phyloP scores from a whole-genome alignment of 164 flowering plant genomes.

The Annona cherimola region DNA sequence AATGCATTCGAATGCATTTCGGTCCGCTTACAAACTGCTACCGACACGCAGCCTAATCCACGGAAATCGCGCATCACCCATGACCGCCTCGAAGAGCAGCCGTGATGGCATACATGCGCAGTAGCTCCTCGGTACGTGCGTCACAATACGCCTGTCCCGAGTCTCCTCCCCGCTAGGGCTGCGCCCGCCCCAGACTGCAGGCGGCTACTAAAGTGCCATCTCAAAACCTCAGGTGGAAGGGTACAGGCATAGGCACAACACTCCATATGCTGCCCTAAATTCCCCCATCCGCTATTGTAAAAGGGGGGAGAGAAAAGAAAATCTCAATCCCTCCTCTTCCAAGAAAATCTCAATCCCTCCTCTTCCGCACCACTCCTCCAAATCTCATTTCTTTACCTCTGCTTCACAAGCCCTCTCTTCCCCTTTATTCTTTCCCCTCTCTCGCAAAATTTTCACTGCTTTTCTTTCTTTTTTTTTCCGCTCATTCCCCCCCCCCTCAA shows the following conservation, averaged over 20 bases:
- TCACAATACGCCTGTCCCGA: too few species aligned
- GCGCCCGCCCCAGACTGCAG: neutral
- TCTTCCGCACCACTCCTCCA: neutral
- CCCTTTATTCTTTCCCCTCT: neutral
- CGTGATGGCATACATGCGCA: too few species aligned
- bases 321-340: too few species aligned
- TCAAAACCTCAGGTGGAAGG: neutral
- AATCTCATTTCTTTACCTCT: constrained; percentile 1
- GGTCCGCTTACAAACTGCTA: too few species aligned
- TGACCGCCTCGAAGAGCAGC: too few species aligned
- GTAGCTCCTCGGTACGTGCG: too few species aligned
- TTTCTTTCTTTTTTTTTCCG: neutral
- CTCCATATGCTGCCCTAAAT: neutral
- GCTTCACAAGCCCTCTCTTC: neutral
- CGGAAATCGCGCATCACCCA: too few species aligned
- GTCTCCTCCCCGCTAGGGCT: neutral
- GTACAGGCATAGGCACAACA: neutral
- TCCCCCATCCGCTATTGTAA: neutral
- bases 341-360: too few species aligned
- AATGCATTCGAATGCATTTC: too few species aligned
- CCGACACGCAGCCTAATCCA: too few species aligned
- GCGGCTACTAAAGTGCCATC: neutral
- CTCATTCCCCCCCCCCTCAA: neutral
- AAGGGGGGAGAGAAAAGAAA: neutral
- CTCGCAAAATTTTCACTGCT: neutral